Conservation (phyloP, 176 grass and related monocot species). For the Triticum dicoccoides region DNA sequence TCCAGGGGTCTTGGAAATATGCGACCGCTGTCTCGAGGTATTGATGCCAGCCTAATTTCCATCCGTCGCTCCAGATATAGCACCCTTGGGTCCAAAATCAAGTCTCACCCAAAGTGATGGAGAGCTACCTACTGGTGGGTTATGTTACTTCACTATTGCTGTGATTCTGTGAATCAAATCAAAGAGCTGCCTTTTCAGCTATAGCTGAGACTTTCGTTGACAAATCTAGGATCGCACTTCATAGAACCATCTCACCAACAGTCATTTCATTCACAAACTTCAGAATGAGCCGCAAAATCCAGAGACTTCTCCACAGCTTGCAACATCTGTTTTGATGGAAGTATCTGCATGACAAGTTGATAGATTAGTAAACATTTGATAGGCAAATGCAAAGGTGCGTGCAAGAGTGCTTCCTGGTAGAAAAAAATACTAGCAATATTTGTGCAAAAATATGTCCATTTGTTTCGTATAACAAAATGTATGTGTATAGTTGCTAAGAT, state of each 20-base stretch:
- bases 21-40: constrained; percentile 52
- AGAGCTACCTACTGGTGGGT: constrained; percentile 47
- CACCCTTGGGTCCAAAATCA: constrained; percentile 43
- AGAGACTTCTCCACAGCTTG: constrained; percentile 48
- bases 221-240: constrained; percentile 39
- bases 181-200: constrained; percentile 35
- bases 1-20: constrained; percentile 60
- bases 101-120: constrained; percentile 39
- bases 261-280: constrained; percentile 52
- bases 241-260: constrained; percentile 37
- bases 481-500: neutral
- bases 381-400: neutral
- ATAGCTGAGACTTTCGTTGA: constrained; percentile 38
- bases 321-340: constrained; percentile 36
- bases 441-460: neutral
- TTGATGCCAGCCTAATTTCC: constrained; percentile 43
- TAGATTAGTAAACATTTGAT: neutral
- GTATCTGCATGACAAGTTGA: constrained; percentile 30
- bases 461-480: neutral
- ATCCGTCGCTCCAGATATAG: constrained; percentile 45
- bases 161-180: constrained; percentile 48
- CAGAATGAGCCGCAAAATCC: constrained; percentile 54
- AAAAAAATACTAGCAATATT: neutral
- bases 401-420: neutral
- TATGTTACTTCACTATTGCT: constrained; percentile 57